phyloP scores from a whole-genome alignment of 768 basidiomycete genomes.

The Galerina sulciceps region DNA sequence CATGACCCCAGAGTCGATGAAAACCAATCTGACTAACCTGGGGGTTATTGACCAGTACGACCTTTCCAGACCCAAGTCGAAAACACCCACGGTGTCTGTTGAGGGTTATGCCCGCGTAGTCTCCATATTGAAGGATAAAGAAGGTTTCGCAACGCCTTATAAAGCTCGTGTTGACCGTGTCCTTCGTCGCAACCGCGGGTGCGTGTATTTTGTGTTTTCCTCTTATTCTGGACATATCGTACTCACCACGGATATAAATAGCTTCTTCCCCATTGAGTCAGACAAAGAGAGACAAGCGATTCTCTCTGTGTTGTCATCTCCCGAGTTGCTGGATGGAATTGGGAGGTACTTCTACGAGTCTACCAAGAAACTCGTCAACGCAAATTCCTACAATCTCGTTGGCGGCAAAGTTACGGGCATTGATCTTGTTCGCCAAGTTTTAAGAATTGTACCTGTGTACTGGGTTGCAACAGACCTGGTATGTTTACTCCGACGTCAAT shows the following conservation, averaged over 20 bases:
- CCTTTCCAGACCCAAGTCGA: constrained; percentile 48
- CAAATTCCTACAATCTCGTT: constrained; percentile 58
- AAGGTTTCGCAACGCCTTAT: constrained; percentile 53
- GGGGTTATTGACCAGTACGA: constrained; percentile 59
- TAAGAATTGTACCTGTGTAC: constrained; percentile 65
- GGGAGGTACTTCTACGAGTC: constrained; percentile 68
- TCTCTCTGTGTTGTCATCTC: constrained; percentile 47
- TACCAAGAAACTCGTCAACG: constrained; percentile 59
- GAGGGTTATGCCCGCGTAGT: constrained; percentile 54
- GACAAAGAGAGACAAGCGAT: constrained; percentile 54
- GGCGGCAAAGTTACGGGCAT: constrained; percentile 56
- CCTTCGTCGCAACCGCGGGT: constrained; percentile 62
- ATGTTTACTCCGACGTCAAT: not conserved
- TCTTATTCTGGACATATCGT: not conserved
- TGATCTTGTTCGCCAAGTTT: constrained; percentile 71
- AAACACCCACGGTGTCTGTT: constrained; percentile 33
- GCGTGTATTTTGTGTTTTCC: constrained; percentile 9
- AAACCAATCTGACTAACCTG: constrained; percentile 57
- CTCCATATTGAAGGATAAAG: constrained; percentile 51
- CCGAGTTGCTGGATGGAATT: constrained; percentile 53
- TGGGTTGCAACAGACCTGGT: constrained; percentile 79
- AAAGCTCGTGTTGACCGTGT: constrained; percentile 54
- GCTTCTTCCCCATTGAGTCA: constrained; percentile 70
- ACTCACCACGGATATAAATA: constrained; percentile 26
- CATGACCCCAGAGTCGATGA: constrained; percentile 78